Conservation (phyloP, 371 early-diverging fungal genomes). For the Rhizopus delemar region DNA sequence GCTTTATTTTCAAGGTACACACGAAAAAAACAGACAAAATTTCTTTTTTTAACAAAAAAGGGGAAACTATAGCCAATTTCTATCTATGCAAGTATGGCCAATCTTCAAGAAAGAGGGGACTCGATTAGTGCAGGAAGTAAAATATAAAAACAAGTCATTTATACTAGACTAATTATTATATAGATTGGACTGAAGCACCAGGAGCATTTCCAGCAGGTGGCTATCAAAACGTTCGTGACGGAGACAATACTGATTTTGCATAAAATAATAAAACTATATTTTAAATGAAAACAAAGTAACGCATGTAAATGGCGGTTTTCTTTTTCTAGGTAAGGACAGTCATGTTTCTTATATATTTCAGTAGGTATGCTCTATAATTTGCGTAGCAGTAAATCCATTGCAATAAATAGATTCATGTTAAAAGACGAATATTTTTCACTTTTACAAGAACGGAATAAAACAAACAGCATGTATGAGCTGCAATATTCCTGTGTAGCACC, state of each 20-base stretch:
- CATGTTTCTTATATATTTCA: no score
- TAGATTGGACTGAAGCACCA: constrained; percentile 53
- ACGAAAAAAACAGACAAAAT: background rate
- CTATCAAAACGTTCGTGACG: constrained; percentile 52
- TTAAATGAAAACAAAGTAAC: background rate
- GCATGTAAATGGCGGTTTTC: no score
- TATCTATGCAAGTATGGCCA: constrained; percentile 41
- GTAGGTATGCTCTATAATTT: no score
- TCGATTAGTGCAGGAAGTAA: constrained; percentile 39
- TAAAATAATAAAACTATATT: constrained; percentile 7
- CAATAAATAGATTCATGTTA: no score
- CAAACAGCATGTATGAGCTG: no score
- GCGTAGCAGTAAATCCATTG: no score
- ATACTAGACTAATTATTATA: background rate
- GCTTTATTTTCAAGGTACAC: constrained; percentile 48
- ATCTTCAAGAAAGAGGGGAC: constrained; percentile 50
- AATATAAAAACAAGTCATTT: background rate
- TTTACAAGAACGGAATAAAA: no score
- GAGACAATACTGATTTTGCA: constrained; percentile 32
- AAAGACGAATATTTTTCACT: no score
- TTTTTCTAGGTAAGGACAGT: no score
- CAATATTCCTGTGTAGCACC: no score
- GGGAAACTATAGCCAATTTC: constrained; percentile 41
- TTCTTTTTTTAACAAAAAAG: no score
- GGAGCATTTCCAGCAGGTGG: constrained; percentile 50